Percentiles rank a stretch among this genome's conserved stretches.
Evolutionary conservation across 1,139 yeast species (phyloP).

Genomic region (Geotrichum candidum): DNA sequence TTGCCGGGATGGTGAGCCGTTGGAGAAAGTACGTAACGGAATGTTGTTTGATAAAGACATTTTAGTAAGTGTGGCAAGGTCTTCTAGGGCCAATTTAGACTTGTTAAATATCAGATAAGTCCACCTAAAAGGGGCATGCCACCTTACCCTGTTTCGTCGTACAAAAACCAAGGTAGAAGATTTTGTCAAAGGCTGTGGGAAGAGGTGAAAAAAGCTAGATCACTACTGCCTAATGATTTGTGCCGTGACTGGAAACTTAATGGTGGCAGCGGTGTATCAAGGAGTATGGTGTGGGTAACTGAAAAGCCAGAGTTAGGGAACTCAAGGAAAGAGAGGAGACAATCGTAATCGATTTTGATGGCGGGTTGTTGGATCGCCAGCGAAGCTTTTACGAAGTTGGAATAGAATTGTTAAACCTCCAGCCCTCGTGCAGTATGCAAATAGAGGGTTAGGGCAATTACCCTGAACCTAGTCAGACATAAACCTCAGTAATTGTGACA

Average conservation of each 20-base stretch:
- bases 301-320: neutral
- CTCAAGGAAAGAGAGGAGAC: neutral
- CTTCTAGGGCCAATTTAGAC: conserved; percentile 1
- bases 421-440: neutral
- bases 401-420: neutral
- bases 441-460: neutral
- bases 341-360: neutral
- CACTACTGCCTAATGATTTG: neutral
- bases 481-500: too few relatives aligned
- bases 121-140: conserved; percentile 12
- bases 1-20: neutral
- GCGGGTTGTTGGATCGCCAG: neutral
- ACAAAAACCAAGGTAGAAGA: neutral
- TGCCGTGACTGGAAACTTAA: neutral
- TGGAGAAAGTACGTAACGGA: conserved; percentile 1
- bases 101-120: conserved; percentile 2
- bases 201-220: neutral
- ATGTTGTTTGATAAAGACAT: conserved; percentile 1
- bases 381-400: neutral
- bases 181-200: neutral
- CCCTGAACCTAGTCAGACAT: neutral
- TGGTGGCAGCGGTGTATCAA: conserved; percentile 1
- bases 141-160: conserved; percentile 9
- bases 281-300: neutral
- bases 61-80: neutral